A percentile compares a stretch with the other conserved stretches of the same genome.
Conservation (phyloP, 2,329 filamentous ascomycete genomes). For the Mollisiaceae sp. region DNA sequence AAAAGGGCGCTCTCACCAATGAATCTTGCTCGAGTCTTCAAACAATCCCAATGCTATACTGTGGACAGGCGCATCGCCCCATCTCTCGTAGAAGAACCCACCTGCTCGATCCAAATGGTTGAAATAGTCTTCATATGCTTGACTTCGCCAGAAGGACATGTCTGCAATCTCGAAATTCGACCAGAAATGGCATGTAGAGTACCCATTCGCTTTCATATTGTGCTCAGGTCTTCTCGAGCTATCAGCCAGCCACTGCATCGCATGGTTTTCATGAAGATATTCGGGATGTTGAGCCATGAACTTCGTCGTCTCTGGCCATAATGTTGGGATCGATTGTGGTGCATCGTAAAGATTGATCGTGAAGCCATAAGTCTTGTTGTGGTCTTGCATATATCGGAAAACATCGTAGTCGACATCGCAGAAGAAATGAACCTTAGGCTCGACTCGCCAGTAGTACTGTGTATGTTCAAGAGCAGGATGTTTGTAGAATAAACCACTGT, state of each 20-base stretch:
- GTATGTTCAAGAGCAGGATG: conserved; percentile 83
- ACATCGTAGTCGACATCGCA: conserved; percentile 98
- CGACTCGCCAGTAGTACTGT: conserved; percentile 98
- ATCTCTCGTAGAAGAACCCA: conserved; percentile 98
- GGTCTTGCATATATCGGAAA: conserved; percentile 96
- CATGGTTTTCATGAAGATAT: conserved; percentile 82
- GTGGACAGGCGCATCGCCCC: conserved; percentile 97
- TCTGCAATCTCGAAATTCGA: conserved; percentile 98
- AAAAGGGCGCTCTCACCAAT: conserved; percentile 69
- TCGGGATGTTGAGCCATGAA: conserved; percentile 86
- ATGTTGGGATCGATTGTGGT: conserved; percentile 79
- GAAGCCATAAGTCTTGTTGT: conserved; percentile 99
- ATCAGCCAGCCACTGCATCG: conserved; percentile 87
- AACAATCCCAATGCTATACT: conserved; percentile 92
- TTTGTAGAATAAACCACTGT: conserved; percentile 96
- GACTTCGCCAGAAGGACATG: conserved; percentile 89
- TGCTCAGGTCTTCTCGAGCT: conserved; percentile 76
- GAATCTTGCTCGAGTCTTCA: conserved; percentile 87
- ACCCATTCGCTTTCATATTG: conserved; percentile 82
- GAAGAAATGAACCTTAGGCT: conserved; percentile 99
- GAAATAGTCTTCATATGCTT: conserved; percentile 94
- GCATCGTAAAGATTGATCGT: conserved; percentile 97
- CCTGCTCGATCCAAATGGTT: conserved; percentile 91
- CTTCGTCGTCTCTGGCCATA: conserved; percentile 96
- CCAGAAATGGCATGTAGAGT: conserved; percentile 99